Evolutionary conservation across 2,329 filamentous ascomycete species (phyloP).

Genomic region (Trichoderma simmonsii): DNA sequence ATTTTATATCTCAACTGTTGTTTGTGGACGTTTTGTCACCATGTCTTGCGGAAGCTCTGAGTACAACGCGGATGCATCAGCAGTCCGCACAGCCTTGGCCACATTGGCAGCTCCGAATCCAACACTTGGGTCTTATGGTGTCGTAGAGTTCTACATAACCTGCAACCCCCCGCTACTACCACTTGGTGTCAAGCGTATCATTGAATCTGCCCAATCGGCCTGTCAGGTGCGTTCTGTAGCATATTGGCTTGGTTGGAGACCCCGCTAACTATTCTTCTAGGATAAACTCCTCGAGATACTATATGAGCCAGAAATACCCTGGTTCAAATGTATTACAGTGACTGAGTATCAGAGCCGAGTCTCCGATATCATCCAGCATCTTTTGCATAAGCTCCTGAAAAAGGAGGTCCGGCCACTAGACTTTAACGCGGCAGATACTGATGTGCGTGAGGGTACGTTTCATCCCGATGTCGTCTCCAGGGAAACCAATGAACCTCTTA

Average conservation of each 20-base stretch:
- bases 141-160: constrained; percentile 34
- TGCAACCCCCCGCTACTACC: constrained; percentile 36
- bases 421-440: constrained; percentile 20
- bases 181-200: constrained; percentile 29
- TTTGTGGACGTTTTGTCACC: not conserved
- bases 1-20: not conserved
- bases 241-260: not conserved
- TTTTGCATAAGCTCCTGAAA: constrained; percentile 20
- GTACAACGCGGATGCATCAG: not conserved
- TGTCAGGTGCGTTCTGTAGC: not conserved
- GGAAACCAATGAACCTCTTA: constrained; percentile 16
- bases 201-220: constrained; percentile 22
- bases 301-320: constrained; percentile 36
- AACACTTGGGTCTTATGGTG: not conserved
- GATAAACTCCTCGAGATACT: constrained; percentile 31
- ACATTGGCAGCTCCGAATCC: not conserved
- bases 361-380: constrained; percentile 21
- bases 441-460: not conserved
- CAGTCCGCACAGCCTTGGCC: not conserved
- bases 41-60: not conserved
- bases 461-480: constrained; percentile 25
- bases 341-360: constrained; percentile 19
- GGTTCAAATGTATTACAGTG: constrained; percentile 34
- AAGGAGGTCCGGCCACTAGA: not conserved
- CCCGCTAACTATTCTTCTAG: not conserved